Conservation (phyloP, 78 protist genomes). For the Blattamonas nauphoetae region DNA sequence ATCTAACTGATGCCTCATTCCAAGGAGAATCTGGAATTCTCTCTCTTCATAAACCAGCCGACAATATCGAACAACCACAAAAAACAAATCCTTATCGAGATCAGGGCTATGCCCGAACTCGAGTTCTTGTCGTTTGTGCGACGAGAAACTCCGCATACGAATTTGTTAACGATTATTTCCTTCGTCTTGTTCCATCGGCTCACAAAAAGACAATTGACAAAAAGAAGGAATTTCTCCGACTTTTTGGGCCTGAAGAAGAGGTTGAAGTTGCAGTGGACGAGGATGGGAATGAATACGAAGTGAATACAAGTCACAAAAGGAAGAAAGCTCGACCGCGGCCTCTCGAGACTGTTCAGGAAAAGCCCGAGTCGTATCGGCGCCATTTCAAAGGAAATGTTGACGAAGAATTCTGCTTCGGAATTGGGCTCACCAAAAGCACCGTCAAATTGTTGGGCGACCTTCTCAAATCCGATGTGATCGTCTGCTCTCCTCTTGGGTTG, state of each 20-base stretch:
- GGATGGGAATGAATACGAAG: neutral
- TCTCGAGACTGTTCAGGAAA: neutral
- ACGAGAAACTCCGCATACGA: neutral
- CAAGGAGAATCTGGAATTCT: neutral
- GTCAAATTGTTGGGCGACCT: neutral
- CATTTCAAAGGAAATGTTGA: neutral
- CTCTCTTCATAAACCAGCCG: neutral
- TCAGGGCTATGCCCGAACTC: neutral
- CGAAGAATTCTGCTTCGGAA: neutral
- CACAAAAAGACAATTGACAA: neutral
- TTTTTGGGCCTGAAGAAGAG: neutral
- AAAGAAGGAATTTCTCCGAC: neutral
- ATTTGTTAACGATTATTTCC: neutral
- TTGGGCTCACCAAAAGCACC: neutral
- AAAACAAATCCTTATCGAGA: neutral
- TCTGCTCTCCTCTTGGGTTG: neutral
- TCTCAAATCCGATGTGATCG: neutral
- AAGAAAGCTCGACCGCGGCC: neutral
- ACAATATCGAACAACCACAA: neutral
- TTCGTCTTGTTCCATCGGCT: neutral
- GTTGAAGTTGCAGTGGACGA: neutral
- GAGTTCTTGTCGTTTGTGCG: neutral
- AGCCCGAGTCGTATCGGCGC: neutral
- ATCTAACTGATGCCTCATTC: neutral
- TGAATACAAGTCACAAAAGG: neutral